phyloP scores from a whole-genome alignment of 2,329 filamentous ascomycete species.

The Colletotrichum gigasporum region DNA sequence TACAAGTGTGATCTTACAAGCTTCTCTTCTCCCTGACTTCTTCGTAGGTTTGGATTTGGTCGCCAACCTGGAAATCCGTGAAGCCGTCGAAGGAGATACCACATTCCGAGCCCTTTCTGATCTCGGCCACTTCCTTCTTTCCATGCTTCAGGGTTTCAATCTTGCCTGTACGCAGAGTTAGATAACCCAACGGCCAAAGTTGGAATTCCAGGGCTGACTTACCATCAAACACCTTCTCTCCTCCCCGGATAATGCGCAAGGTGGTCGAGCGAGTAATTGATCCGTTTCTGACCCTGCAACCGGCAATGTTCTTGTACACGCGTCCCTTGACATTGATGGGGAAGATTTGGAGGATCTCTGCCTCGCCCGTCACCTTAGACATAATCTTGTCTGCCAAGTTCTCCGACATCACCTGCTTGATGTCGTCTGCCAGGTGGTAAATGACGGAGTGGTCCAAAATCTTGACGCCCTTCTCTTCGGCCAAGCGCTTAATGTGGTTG shows the following conservation, averaged over 20 bases:
- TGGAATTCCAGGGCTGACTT: slow-evolving; percentile 48
- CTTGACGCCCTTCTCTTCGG: slow-evolving; percentile 75
- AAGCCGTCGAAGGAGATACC: slow-evolving; percentile 87
- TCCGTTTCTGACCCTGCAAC: slow-evolving; percentile 88
- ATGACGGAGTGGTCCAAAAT: slow-evolving; percentile 90
- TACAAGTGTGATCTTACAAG: slow-evolving; percentile 48
- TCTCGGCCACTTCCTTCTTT: slow-evolving; percentile 90
- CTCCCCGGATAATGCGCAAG: slow-evolving; percentile 77
- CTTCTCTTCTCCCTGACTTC: slow-evolving; percentile 76
- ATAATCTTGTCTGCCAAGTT: slow-evolving; percentile 73
- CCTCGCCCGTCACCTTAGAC: slow-evolving; percentile 83
- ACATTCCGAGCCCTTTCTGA: slow-evolving; percentile 93
- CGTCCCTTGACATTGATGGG: slow-evolving; percentile 81
- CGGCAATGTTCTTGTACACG: slow-evolving; percentile 79
- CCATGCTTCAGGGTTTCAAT: slow-evolving; percentile 87
- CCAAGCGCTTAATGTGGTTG: slow-evolving; percentile 72
- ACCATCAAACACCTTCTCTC: slow-evolving; percentile 84
- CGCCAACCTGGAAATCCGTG: slow-evolving; percentile 80
- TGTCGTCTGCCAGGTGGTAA: slow-evolving; percentile 80
- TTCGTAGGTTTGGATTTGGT: slow-evolving; percentile 89
- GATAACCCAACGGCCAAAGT: background rate
- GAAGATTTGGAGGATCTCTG: slow-evolving; percentile 85
- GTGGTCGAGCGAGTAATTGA: slow-evolving; percentile 69
- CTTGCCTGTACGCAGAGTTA: slow-evolving; percentile 63
- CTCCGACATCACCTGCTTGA: slow-evolving; percentile 73